These are phyloP conservation scores for Neurospora sp. DNA, from an alignment of 495 filamentous ascomycete species.

Conservation along the genomic window DNA sequence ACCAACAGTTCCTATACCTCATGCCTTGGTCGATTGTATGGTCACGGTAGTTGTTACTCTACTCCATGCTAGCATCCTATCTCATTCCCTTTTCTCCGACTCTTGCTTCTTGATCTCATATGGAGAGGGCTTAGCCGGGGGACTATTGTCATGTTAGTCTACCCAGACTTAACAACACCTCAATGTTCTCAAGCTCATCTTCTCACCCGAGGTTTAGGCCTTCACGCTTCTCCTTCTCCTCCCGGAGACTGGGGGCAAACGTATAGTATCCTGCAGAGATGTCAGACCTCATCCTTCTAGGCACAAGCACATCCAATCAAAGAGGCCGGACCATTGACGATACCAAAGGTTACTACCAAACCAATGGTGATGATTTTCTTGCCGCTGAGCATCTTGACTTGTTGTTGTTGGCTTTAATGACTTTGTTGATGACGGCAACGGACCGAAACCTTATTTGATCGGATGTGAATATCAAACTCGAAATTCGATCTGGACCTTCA, in stretches of 20 bases:
- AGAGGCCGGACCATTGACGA: conserved; percentile 16
- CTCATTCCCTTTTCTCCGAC: background rate
- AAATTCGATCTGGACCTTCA: background rate
- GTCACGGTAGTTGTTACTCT: background rate
- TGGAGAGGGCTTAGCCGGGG: background rate
- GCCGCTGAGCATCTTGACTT: conserved; percentile 9
- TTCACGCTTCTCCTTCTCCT: conserved; percentile 22
- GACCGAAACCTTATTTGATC: background rate
- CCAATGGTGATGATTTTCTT: conserved; percentile 14
- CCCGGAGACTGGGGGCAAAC: conserved; percentile 30
- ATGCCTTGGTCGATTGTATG: background rate
- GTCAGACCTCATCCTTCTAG: conserved; percentile 3
- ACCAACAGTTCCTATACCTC: background rate
- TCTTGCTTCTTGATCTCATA: background rate
- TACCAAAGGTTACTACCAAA: conserved; percentile 12
- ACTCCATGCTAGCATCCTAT: background rate
- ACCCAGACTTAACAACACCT: background rate
- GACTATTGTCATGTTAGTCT: background rate
- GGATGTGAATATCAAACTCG: background rate
- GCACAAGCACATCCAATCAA: background rate
- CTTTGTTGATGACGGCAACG: background rate
- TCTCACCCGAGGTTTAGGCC: conserved; percentile 7
- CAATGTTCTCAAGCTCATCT: background rate
- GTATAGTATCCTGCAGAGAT: conserved; percentile 30
- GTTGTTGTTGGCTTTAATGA: background rate